Evolutionary conservation across 306 rosid species (phyloP), one percentile per base, ranked within the genome.

Genomic region (Ceratonia siliqua): DNA sequence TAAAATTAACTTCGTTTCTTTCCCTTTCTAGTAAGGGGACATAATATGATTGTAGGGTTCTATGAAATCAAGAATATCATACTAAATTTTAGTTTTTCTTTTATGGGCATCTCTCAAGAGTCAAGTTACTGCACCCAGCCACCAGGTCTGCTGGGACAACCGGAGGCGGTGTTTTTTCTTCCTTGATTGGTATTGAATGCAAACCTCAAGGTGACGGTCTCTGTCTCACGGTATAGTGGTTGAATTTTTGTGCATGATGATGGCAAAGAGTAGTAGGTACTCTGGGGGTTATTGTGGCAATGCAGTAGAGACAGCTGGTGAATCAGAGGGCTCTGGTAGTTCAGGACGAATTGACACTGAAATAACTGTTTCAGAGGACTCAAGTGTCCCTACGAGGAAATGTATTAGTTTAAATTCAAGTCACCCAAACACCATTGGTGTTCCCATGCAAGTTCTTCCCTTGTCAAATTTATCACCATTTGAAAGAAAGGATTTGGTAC

Each of bases 291-390:
- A 86, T 77, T 79, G 72, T 78, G 79, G 88, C 8, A 83, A 82
- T 70, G 85, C 87, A 3, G 39, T 82, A 30, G 87, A 68, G 62
- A 78, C 77, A 7, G 88, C 75, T 15, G 92, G 94, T 73, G 94
- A 90, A 79, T 92, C 87, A 9, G 97, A 92, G 83, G 96, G 90
- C 0, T 90, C 96, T 8, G 96, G 96, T 57, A 87, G 89, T 78
- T 90, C 98, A 0, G 98, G 98, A 35, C 53, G 88, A 57, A 67
- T 88, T 11, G 96, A 90, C 50, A 56, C 94, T 11, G 98, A 90
- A 78, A 77, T 90, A n/a, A 85, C 91, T 0, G 90, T 86, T 55
- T 92, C 96, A 0, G 96, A 92, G 85, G 88, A 88, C 72, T 90
- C 98, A 0, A 77, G 82, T 72, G 57, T 84, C n/a, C 94, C 94